These are phyloP conservation scores for Syzygium syzygioides DNA, from an alignment of 441 rosid genomes.

Conservation along the genomic window DNA sequence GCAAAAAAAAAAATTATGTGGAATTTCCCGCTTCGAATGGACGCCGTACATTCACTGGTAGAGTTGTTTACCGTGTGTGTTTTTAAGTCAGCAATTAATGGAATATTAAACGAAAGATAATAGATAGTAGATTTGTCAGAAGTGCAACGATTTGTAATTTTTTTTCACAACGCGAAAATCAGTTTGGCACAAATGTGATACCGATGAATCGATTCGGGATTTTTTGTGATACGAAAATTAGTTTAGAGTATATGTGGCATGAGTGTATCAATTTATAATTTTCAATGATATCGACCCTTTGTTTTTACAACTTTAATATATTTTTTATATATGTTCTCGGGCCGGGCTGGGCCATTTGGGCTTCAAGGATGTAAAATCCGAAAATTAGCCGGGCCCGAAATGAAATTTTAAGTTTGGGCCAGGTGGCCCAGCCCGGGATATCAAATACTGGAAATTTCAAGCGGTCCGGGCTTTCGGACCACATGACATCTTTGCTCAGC, in stretches of 20 bases:
- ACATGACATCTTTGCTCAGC: neutral
- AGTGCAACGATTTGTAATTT: neutral
- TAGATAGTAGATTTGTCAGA: neutral
- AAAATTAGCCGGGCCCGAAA: neutral
- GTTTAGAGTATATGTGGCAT: rapidly evolving
- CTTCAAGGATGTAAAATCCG: neutral
- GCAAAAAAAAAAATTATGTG: rapidly evolving
- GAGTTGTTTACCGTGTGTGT: too few relatives aligned
- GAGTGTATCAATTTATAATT: neutral
- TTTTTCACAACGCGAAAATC: neutral
- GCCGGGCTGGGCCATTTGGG: neutral
- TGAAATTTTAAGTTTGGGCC: neutral
- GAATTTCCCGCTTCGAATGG: rapidly evolving
- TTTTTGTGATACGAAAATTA: neutral
- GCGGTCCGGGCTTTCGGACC: neutral
- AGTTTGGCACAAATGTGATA: neutral
- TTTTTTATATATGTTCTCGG: neutral
- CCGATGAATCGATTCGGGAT: rapidly evolving
- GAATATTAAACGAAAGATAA: rapidly evolving
- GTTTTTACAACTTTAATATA: neutral
- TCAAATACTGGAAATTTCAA: neutral
- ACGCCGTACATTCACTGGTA: rapidly evolving
- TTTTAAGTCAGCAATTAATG: too few relatives aligned
- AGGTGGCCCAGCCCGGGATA: neutral
- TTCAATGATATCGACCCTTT: neutral